A percentile compares a stretch with the other conserved stretches of the same genome.
phyloP scores from a whole-genome alignment of 2,329 filamentous ascomycete species.

The Fusarium algeriense region DNA sequence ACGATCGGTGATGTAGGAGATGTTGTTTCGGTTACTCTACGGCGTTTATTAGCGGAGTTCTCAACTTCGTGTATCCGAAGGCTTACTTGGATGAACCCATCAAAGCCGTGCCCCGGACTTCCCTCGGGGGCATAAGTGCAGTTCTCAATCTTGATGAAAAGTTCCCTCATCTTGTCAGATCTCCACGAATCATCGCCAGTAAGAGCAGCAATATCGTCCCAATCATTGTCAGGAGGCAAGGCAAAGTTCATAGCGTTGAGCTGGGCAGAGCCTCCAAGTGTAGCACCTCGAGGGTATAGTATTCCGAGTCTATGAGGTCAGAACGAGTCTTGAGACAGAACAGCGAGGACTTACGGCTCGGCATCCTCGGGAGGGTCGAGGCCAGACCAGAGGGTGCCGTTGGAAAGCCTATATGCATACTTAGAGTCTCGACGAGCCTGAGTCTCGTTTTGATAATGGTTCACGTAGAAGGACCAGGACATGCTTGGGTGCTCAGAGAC shows the following conservation, averaged over 20 bases:
- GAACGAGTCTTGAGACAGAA: fast-evolving
- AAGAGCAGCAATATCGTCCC: slow-evolving; percentile 52
- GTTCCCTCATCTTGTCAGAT: slow-evolving; percentile 54
- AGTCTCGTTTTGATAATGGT: slow-evolving; percentile 61
- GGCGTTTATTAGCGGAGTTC: neutral
- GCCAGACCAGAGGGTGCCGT: slow-evolving; percentile 36
- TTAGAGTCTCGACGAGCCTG: slow-evolving; percentile 39
- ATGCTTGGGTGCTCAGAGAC: slow-evolving; percentile 33
- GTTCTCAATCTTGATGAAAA: slow-evolving; percentile 57
- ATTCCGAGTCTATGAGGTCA: slow-evolving; percentile 12
- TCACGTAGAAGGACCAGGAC: slow-evolving; percentile 70
- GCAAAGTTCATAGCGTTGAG: slow-evolving; percentile 41
- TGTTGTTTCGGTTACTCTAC: slow-evolving; percentile 41
- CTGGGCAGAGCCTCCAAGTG: slow-evolving; percentile 34
- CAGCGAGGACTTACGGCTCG: slow-evolving; percentile 18
- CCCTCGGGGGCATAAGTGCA: slow-evolving; percentile 55
- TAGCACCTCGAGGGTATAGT: slow-evolving; percentile 41
- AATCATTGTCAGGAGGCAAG: slow-evolving; percentile 30
- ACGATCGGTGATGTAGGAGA: slow-evolving; percentile 26
- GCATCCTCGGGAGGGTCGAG: slow-evolving; percentile 51
- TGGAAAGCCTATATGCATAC: slow-evolving; percentile 35
- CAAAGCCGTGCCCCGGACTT: slow-evolving; percentile 56
- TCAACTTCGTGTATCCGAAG: fast-evolving
- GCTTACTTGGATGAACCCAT: slow-evolving; percentile 53
- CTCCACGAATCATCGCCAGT: slow-evolving; percentile 60